phyloP scores from a whole-genome alignment of 2,329 filamentous ascomycete genomes.

The Sporothrix euskadiensis region DNA sequence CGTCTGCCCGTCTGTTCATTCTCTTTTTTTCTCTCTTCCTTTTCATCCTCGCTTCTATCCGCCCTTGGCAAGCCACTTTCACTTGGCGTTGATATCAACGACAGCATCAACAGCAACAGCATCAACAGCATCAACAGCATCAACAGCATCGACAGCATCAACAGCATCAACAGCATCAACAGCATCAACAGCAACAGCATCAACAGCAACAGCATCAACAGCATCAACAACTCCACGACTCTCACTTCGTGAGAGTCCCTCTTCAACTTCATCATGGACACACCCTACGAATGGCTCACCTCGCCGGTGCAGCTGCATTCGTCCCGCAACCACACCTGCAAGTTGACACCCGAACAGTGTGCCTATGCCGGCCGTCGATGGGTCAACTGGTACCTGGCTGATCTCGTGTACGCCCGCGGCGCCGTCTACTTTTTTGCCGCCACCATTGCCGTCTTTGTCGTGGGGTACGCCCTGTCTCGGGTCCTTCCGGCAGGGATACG shows the following conservation, averaged over 20 bases:
- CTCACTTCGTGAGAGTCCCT: not conserved
- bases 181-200: not conserved
- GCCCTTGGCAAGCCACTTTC: not conserved
- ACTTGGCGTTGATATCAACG: slow-evolving; percentile 10
- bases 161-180: not conserved
- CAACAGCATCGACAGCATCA: not conserved
- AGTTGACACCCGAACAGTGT: slow-evolving; percentile 47
- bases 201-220: not conserved
- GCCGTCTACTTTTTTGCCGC: slow-evolving; percentile 23
- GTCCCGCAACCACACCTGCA: slow-evolving; percentile 40
- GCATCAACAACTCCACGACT: not conserved
- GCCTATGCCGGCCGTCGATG: slow-evolving; percentile 49
- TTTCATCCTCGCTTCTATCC: not conserved
- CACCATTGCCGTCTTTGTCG: slow-evolving; percentile 18
- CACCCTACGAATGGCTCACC: slow-evolving; percentile 41
- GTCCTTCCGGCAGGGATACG: not conserved
- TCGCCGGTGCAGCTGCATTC: slow-evolving; percentile 46
- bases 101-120: not conserved
- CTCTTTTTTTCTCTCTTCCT: not conserved
- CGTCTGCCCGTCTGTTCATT: not conserved
- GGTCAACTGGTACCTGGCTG: slow-evolving; percentile 34
- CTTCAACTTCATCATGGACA: slow-evolving; percentile 1
- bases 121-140: not conserved
- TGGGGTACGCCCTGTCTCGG: not conserved
- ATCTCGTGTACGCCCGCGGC: slow-evolving; percentile 21